phyloP scores from a whole-genome alignment of 257 asterid genomes.

The Striga asiatica region DNA sequence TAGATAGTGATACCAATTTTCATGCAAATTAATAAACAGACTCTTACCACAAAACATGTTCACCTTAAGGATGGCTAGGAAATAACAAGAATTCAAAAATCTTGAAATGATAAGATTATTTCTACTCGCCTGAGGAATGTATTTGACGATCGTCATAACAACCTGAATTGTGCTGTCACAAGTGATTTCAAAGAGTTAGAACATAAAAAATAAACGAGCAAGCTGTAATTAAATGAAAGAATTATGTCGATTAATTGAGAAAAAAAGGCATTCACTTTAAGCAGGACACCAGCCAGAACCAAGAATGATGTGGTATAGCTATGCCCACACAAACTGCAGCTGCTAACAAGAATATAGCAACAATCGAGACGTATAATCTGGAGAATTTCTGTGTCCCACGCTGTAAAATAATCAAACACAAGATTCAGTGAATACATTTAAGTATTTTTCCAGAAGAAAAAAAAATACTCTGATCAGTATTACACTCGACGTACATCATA shows the following conservation, averaged over 20 bases:
- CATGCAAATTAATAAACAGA: too few species aligned
- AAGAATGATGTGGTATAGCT: conserved; percentile 48
- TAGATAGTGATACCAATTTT: neutral
- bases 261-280: conserved; percentile 37
- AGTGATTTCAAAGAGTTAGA: neutral
- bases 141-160: conserved; percentile 63
- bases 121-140: conserved; percentile 62
- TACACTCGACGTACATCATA: conserved; percentile 61
- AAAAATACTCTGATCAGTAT: neutral
- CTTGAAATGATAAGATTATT: too few species aligned
- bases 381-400: conserved; percentile 66
- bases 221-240: neutral
- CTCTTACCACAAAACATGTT: too few species aligned
- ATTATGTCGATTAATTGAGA: too few species aligned
- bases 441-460: neutral
- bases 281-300: conserved; percentile 74
- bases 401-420: conserved; percentile 21
- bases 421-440: neutral
- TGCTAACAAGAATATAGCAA: conserved; percentile 27
- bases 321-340: conserved; percentile 44
- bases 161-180: conserved; percentile 55
- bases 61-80: too few species aligned
- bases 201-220: neutral
- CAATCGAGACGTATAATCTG: conserved; percentile 22
- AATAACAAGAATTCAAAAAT: too few species aligned